Evolutionary conservation across 208 protist genomes (phyloP), one percentile per base, ranked within the genome.

Genomic region (Wallacemonas sp.): DNA sequence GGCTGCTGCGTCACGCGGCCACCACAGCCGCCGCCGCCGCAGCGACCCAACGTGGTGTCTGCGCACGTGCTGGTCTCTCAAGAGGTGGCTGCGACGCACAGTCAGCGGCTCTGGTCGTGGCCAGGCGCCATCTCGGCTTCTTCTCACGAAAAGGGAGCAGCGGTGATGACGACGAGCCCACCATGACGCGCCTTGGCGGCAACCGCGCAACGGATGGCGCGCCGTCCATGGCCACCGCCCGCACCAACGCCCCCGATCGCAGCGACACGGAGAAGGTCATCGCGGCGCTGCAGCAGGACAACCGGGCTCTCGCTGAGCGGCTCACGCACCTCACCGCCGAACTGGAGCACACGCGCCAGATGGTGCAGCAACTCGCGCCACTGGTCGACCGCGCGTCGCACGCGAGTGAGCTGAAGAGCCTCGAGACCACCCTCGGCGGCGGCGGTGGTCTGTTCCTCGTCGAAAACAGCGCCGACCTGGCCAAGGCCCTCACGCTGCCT

Each of bases 381-480:
- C 61, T 83, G 11, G 63, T 83, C 3, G 77, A 83, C 19, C 56
- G 27, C 19, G 34, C 49, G 23, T 16, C 49, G 48, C 66, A 78
- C 44, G 47, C 30, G 19, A 56, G 34, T 21, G 60, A 70, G 43
- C 61, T 83, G n/a, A 21, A 62, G 2, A 39, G 52, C 19, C 30
- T 87, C 47, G 67, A 72, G 29, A 38, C n/a, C 23, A 52, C n/a
- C 34, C n/a, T 73, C 17, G 39, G 65, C 1, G 72, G 78, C 1
- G 73, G 75, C 23, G 84, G 80, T 30, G 74, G 78, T 11, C 71
- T 83, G 27, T 90, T 83, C 58, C 43, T 90, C n/a, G 76, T 74
- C 23, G 54, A 65, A 46, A 81, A 67, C 9, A 78, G 68, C 32
- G 71, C 49, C 19, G 69, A 80, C 36, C 72, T 90, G 16, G 49